A percentile compares a stretch with the other conserved stretches of the same genome.
Conservation (phyloP, 176 grass and related monocot species). For the Oryza coarctata region DNA sequence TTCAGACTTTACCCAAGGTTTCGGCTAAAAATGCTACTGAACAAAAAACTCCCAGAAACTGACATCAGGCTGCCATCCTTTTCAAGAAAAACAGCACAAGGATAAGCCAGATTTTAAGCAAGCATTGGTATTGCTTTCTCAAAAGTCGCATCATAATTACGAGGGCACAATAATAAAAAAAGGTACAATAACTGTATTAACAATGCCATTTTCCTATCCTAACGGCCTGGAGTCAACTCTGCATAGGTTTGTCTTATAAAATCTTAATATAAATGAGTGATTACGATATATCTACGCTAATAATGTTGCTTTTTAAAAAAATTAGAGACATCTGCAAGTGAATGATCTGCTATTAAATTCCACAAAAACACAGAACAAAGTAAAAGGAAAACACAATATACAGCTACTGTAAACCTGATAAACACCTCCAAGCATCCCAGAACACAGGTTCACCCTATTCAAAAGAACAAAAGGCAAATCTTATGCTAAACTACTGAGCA, state of each 20-base stretch:
- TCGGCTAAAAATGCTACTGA: neutral
- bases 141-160: neutral
- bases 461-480: neutral
- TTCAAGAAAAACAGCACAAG: neutral
- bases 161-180: neutral
- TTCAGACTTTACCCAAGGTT: neutral
- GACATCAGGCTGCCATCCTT: neutral
- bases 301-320: neutral
- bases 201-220: neutral
- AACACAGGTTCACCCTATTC: conserved; percentile 17
- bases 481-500: conserved; percentile 46
- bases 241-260: neutral
- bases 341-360: conserved; percentile 4
- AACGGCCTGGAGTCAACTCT: neutral
- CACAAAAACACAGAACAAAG: neutral
- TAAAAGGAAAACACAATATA: conserved; percentile 13
- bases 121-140: neutral
- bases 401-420: conserved; percentile 25
- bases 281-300: neutral
- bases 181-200: conserved; percentile 36
- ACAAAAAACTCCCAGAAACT: neutral
- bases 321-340: neutral
- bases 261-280: neutral
- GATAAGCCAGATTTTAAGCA: neutral
- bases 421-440: conserved; percentile 31